phyloP scores from a whole-genome alignment of 352 stramenopile genomes.

The Pythium brassicae region DNA sequence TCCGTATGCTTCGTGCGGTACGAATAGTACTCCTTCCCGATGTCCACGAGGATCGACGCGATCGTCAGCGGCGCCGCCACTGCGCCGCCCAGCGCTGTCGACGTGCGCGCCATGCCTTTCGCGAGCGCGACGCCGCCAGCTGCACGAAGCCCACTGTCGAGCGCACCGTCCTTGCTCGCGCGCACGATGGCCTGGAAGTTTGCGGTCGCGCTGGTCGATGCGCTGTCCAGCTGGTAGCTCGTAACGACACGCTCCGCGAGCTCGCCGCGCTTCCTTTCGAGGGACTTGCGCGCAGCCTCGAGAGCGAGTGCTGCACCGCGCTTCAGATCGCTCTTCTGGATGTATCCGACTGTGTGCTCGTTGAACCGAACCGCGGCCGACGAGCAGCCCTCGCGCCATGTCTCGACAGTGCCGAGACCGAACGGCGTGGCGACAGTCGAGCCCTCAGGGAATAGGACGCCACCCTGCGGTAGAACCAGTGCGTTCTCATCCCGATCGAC shows the following conservation, averaged over 20 bases:
- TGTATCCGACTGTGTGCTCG: conserved; percentile 43
- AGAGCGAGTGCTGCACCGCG: conserved; percentile 58
- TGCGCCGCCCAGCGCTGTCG: conserved; percentile 45
- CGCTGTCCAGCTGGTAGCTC: conserved; percentile 40
- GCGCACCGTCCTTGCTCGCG: conserved; percentile 62
- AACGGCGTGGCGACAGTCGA: conserved; percentile 63
- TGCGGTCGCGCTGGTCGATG: conserved; percentile 21
- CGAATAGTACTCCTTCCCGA: conserved; percentile 83
- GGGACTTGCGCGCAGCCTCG: conserved; percentile 17
- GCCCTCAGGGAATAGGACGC: conserved; percentile 46
- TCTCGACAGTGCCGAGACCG: conserved; percentile 49
- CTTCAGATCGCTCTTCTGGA: conserved; percentile 56
- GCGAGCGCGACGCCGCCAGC: conserved; percentile 69
- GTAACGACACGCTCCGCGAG: conserved; percentile 60
- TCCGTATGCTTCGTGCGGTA: conserved; percentile 78
- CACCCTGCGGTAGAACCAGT: background rate
- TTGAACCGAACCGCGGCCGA: conserved; percentile 40
- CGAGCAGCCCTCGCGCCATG: conserved; percentile 30
- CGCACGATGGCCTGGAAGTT: conserved; percentile 47
- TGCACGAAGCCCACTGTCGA: conserved; percentile 81
- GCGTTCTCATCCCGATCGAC: conserved; percentile 7
- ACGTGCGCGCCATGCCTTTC: conserved; percentile 69
- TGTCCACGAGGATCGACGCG: conserved; percentile 82
- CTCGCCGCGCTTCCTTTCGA: conserved; percentile 53
- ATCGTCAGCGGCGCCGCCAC: conserved; percentile 75